A percentile compares a stretch with the other conserved stretches of the same genome.
These are phyloP conservation scores for Pisolithus orientalis DNA, from an alignment of 768 basidiomycete species.

Conservation along the genomic window DNA sequence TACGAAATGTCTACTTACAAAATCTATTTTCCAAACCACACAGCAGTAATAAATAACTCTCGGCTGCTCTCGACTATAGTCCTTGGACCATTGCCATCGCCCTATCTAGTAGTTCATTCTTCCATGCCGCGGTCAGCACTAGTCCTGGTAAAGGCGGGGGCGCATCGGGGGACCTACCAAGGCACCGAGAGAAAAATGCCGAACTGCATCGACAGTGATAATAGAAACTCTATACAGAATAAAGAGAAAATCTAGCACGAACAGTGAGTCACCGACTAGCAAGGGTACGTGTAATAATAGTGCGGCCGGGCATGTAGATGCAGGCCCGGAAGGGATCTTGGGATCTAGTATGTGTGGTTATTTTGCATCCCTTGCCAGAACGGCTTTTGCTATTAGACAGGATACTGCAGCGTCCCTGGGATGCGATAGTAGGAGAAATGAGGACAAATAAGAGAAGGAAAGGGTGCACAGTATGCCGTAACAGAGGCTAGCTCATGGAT, in stretches of 20 bases:
- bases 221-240: not conserved
- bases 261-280: not conserved
- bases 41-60: too few species aligned
- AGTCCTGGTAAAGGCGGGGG: too few species aligned
- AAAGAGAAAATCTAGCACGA: not conserved
- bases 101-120: too few species aligned
- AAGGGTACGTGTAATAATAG: not conserved
- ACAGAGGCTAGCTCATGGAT: conserved; percentile 8
- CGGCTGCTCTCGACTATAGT: too few species aligned
- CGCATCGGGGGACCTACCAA: too few species aligned
- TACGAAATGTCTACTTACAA: too few species aligned
- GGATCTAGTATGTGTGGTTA: not conserved
- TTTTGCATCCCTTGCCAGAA: not conserved
- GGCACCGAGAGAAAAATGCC: not conserved
- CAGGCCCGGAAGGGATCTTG: not conserved
- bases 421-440: not conserved
- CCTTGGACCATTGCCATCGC: too few species aligned
- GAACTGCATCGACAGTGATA: not conserved
- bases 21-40: too few species aligned
- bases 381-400: not conserved
- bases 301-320: not conserved
- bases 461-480: not conserved
- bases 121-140: too few species aligned
- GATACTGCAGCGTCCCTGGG: not conserved
- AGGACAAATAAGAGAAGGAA: not conserved